Evolutionary conservation across 2,329 filamentous ascomycete genomes (phyloP).

Genomic region (Epichloe bromicola): DNA sequence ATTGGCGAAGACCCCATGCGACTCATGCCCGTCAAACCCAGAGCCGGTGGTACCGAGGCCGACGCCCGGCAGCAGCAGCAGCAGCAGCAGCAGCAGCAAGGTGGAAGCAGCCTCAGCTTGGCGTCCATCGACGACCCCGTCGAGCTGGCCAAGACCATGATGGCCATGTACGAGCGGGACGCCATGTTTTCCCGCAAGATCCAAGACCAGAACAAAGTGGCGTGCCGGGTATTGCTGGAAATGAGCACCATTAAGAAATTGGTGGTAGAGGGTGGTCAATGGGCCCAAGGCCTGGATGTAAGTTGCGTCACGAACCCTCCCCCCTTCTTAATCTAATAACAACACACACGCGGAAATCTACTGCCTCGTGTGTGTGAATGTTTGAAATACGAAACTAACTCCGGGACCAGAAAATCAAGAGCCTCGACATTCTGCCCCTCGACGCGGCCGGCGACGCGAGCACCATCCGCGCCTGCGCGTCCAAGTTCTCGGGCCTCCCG

Average conservation of each 20-base stretch:
- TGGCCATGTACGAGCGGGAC: constrained; percentile 48
- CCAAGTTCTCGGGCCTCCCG: constrained; percentile 66
- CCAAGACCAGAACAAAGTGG: constrained; percentile 41
- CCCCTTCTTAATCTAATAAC: not conserved
- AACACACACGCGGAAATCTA: not conserved
- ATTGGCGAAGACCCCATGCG: constrained; percentile 70
- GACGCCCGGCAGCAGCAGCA: constrained; percentile 22
- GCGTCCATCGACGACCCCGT: constrained; percentile 48
- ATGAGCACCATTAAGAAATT: constrained; percentile 49
- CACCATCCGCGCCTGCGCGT: constrained; percentile 65
- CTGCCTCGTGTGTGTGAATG: not conserved
- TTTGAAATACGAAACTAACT: not conserved
- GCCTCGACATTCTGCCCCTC: constrained; percentile 68
- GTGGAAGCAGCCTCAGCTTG: constrained; percentile 44
- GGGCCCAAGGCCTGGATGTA: constrained; percentile 46
- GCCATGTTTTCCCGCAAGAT: constrained; percentile 48
- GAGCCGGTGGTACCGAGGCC: constrained; percentile 20
- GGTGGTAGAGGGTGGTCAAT: constrained; percentile 40
- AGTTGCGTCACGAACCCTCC: constrained; percentile 22
- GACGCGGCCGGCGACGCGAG: constrained; percentile 61
- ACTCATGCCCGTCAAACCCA: constrained; percentile 67
- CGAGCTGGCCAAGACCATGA: constrained; percentile 47
- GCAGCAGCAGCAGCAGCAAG: constrained; percentile 14
- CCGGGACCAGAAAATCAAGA: constrained; percentile 49
- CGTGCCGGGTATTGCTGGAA: constrained; percentile 43